Base-by-base conservation (phyloP, 176 grass and related monocot species). In the Hsuehochloa calcarea region DNA sequence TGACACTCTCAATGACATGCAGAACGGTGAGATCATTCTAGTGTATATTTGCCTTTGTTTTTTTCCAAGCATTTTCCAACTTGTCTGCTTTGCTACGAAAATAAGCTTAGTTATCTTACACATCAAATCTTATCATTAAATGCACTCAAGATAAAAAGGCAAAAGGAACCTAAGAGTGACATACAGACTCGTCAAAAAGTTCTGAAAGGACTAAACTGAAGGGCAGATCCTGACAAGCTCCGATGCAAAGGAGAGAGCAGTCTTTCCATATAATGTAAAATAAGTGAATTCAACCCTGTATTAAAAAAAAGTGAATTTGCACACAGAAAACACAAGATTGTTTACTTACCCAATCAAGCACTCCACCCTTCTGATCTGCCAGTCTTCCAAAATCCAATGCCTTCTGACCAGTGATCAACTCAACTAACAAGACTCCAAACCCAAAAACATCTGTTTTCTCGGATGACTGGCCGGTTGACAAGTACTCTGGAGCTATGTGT, bases 361-460 rank as follows among this genome's bases (percentile, higher is more conserved):
- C 92, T 64, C 87, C 91, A 0, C 93, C 96, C 72, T 98, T 95
- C 80, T 95, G 89, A 80, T 92, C 94, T 25, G 93, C 91, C n/a
- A 93, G 11, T 34, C 96, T 81, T 89, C 96, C 96, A 56, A 98
- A 93, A 89, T 98, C 96, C 67, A 95, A 56, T 70, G 96, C 96
- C 61, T 98, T 98, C 55, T 95, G 96, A 74, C 96, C 96, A 35
- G 93, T 98, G 29, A 98, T 94, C 86, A 95, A 78, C 91, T 98
- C 96, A 73, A 98, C 91, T 61, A 98, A 79, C 26, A 98, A 79
- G 70, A 98, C 92, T 15, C 96, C 96, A 76, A 94, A 98, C 60
- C 96, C 96, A 92, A 98, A 98, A 46, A 98, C 96, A 88, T 98
- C 96, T 0, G 96, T 98, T 81, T 98, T 98, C 83, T 95, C 96